These are phyloP conservation scores for Salix exigua DNA, from an alignment of 345 rosid genomes.

Conservation along the genomic window DNA sequence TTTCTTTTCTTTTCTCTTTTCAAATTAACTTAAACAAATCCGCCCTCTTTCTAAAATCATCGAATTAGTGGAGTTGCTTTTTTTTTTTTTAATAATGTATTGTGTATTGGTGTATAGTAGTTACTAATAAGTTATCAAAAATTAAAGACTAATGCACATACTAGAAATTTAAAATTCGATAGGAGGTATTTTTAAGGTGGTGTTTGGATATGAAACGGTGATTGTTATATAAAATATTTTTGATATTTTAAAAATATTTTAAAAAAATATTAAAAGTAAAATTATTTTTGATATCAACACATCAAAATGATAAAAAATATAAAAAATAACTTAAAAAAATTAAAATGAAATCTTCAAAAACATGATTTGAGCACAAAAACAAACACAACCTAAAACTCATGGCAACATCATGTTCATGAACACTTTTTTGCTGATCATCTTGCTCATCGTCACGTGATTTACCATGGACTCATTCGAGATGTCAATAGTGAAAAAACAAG, in stretches of 20 bases:
- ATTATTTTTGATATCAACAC: too few species aligned
- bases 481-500: background rate
- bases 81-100: background rate
- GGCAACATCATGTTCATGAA: background rate
- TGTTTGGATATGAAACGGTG: too few species aligned
- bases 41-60: background rate
- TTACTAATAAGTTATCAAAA: background rate
- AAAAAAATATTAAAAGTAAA: too few species aligned
- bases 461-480: background rate
- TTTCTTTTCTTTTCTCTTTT: background rate
- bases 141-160: background rate
- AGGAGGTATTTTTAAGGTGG: too few species aligned
- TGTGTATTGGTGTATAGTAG: background rate
- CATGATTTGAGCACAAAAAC: too few species aligned
- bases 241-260: too few species aligned
- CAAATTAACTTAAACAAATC: background rate
- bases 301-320: too few species aligned
- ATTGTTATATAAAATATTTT: too few species aligned
- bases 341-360: too few species aligned
- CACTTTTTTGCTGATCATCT: background rate
- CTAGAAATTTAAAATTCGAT: background rate
- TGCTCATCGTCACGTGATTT: slow-evolving; percentile 1
- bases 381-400: too few species aligned
- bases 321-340: too few species aligned
- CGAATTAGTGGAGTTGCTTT: slow-evolving; percentile 9